phyloP scores from a whole-genome alignment of 148 eudicot species.

The Vaccinium myrtillus region DNA sequence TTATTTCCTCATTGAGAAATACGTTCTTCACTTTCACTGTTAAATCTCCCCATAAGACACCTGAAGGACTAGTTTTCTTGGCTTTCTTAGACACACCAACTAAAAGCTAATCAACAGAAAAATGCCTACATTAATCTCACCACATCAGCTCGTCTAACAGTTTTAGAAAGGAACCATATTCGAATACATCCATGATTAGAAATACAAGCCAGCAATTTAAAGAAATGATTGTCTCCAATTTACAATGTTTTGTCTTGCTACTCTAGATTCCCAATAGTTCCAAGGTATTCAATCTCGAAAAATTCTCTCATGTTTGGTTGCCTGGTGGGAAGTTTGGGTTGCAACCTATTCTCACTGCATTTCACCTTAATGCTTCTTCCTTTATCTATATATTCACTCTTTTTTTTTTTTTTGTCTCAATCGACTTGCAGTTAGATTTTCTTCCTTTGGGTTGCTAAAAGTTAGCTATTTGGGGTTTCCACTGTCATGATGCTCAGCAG shows the following conservation, averaged over 20 bases:
- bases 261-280: neutral
- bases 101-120: neutral
- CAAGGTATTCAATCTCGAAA: neutral
- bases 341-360: neutral
- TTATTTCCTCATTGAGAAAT: neutral
- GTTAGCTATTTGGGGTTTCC: neutral
- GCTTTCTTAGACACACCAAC: neutral
- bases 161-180: neutral
- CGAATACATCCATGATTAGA: neutral
- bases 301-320: neutral
- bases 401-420: no score
- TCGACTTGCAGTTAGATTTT: neutral
- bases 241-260: neutral
- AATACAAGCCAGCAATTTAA: neutral
- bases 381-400: neutral
- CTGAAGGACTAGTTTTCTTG: constrained; percentile 1
- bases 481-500: neutral
- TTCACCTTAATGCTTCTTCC: neutral
- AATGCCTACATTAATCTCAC: neutral
- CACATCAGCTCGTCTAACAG: neutral
- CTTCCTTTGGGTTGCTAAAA: neutral
- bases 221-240: neutral
- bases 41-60: neutral
- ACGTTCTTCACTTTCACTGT: neutral
- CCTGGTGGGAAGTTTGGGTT: neutral